Base-by-base conservation (phyloP, 495 filamentous ascomycete genomes). In the Penicillium chermesinum region DNA sequence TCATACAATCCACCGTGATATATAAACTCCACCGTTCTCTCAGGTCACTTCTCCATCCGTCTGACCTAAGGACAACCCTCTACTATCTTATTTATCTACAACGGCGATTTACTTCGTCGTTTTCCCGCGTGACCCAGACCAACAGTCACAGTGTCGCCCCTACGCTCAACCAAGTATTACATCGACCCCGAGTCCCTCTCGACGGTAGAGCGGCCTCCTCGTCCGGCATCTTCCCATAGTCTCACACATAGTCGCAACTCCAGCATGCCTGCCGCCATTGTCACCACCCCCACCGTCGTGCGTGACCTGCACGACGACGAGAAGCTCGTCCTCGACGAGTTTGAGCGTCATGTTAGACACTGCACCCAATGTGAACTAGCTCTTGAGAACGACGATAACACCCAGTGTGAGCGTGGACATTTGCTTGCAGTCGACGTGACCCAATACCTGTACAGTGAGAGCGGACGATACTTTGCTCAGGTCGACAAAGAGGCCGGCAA, bases 361-460 rank as follows among this genome's bases (percentile, higher is more conserved):
- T 81, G 77, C 66, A 32, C 54, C 16, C 44, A 48, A 17, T 81
- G 77, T 50, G 54, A 54, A 12, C 44, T 67, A 21, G 63, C 76
- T 3, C 63, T 73, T 45, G 47, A 69, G 32, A 57, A 61, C 15
- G 54, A 57, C 45, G 53, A 44, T n/a, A 60, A 66, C 35, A 61
- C 58, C 20, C 66, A 79, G 52, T 81, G 77, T 53, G 62, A 72
- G 33, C 71, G 69, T 40, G 77, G 77, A n/a, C 59, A 71, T 46
- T 56, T 55, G 38, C 64, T 66, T 33, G 77, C 77, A 41, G 40
- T 58, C 42, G 66, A 73, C 51, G 71, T 81, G n/a, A 62, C 64
- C 48, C 59, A 67, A 14, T 79, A 80, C 49, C 51, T 80, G 18
- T 73, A 76, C 65, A 66, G 65, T 51, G 65, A 70, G 51, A 66